Evolutionary conservation across 2,329 filamentous ascomycete genomes (phyloP).

Genomic region (Hyphodiscus sp.): DNA sequence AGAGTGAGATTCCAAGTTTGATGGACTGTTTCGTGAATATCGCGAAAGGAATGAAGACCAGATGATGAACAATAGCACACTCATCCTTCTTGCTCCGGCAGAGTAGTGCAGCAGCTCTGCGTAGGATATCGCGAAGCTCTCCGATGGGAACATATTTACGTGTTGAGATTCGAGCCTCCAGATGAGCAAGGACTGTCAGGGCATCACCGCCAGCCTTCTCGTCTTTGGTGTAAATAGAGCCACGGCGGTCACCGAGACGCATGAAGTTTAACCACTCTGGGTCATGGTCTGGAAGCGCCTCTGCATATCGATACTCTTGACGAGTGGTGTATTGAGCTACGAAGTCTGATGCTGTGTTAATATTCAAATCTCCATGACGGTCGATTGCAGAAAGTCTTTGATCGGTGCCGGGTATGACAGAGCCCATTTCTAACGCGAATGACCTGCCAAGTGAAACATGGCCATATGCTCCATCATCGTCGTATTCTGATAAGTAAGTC

Average conservation of each 20-base stretch:
- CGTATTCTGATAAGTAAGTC: slow-evolving; percentile 92
- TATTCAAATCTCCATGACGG: slow-evolving; percentile 61
- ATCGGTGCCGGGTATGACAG: slow-evolving; percentile 77
- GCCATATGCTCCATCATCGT: slow-evolving; percentile 84
- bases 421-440: slow-evolving; percentile 89
- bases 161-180: slow-evolving; percentile 64
- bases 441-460: slow-evolving; percentile 89
- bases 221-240: slow-evolving; percentile 35
- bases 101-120: slow-evolving; percentile 77
- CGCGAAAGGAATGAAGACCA: slow-evolving; percentile 88
- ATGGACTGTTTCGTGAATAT: slow-evolving; percentile 94
- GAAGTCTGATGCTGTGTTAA: slow-evolving; percentile 94
- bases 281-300: slow-evolving; percentile 63
- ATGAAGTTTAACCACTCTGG: slow-evolving; percentile 58
- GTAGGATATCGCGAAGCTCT: slow-evolving; percentile 74
- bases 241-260: slow-evolving; percentile 44
- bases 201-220: slow-evolving; percentile 51
- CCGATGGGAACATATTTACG: slow-evolving; percentile 64
- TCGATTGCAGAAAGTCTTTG: slow-evolving; percentile 81
- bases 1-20: slow-evolving; percentile 89
- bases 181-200: slow-evolving; percentile 60
- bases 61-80: slow-evolving; percentile 72
- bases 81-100: slow-evolving; percentile 72
- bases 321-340: slow-evolving; percentile 95
- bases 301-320: slow-evolving; percentile 88